Conservation (phyloP, 192 early-diverging fungal genomes). For the Coemansia sp. region DNA sequence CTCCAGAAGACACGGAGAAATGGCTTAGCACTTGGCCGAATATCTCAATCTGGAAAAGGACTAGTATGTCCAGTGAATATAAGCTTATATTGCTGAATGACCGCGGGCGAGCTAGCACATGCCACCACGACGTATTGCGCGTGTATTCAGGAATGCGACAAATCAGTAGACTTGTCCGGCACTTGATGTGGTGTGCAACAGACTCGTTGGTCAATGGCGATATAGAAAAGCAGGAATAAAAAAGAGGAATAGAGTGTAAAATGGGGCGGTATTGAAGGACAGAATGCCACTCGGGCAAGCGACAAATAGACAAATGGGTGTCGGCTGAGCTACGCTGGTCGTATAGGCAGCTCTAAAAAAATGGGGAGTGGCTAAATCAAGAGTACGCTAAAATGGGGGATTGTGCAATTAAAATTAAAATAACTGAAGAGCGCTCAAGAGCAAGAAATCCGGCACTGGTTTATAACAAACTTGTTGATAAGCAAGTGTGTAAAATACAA, state of each 20-base stretch:
- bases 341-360: background rate
- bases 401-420: background rate
- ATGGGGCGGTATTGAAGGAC: background rate
- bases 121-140: background rate
- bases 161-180: background rate
- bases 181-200: background rate
- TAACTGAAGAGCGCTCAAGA: background rate
- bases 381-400: background rate
- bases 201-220: conserved; percentile 2
- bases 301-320: conserved; percentile 1
- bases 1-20: background rate
- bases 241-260: conserved; percentile 2
- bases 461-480: background rate
- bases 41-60: conserved; percentile 9
- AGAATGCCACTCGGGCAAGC: background rate
- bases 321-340: background rate
- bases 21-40: background rate
- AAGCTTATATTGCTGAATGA: conserved; percentile 7
- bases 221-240: conserved; percentile 6
- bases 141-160: conserved; percentile 2
- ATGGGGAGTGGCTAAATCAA: conserved; percentile 2
- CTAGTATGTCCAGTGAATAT: background rate
- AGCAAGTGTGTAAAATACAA: background rate
- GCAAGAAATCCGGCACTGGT: background rate
- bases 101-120: background rate